A percentile compares a stretch with the other conserved stretches of the same genome.
Evolutionary conservation across 1,284 basidiomycete genomes (phyloP).

Genomic region (Vanrija pseudolonga): DNA sequence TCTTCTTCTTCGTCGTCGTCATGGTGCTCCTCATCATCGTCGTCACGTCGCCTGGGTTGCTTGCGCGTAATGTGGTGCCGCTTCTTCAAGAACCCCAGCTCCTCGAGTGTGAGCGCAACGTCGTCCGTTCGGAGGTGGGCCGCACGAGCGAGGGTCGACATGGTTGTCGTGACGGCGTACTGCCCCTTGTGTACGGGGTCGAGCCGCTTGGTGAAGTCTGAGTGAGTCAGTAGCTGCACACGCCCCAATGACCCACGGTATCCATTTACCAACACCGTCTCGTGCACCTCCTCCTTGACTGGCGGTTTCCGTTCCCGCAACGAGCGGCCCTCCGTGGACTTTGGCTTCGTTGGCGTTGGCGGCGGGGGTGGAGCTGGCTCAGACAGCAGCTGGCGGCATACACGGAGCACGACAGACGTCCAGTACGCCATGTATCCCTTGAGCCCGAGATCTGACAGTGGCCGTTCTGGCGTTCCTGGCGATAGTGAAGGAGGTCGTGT

Average conservation of each 20-base stretch:
- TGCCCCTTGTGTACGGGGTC: constrained; percentile 17
- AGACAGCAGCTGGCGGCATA: constrained; percentile 60
- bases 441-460: constrained; percentile 86
- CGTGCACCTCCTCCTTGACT: background rate
- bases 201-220: constrained; percentile 4
- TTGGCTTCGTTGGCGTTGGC: background rate
- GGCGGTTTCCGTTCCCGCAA: constrained; percentile 17
- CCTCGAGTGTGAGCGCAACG: constrained; percentile 78
- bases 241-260: constrained; percentile 18
- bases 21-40: constrained; percentile 17
- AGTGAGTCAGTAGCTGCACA: background rate
- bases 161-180: constrained; percentile 58
- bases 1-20: constrained; percentile 8
- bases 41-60: constrained; percentile 16
- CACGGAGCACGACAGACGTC: constrained; percentile 77
- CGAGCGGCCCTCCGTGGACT: constrained; percentile 11
- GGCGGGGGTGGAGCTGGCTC: background rate
- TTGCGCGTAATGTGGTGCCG: constrained; percentile 22
- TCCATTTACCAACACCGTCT: constrained; percentile 18
- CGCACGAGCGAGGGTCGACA: constrained; percentile 68
- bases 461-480: constrained; percentile 89
- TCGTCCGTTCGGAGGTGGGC: constrained; percentile 82
- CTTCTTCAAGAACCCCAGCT: constrained; percentile 70
- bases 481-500: constrained; percentile 56
- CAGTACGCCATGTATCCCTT: constrained; percentile 90